These are phyloP conservation scores for Phytopythium mirpurense DNA, from an alignment of 352 stramenopile genomes.

Conservation along the genomic window DNA sequence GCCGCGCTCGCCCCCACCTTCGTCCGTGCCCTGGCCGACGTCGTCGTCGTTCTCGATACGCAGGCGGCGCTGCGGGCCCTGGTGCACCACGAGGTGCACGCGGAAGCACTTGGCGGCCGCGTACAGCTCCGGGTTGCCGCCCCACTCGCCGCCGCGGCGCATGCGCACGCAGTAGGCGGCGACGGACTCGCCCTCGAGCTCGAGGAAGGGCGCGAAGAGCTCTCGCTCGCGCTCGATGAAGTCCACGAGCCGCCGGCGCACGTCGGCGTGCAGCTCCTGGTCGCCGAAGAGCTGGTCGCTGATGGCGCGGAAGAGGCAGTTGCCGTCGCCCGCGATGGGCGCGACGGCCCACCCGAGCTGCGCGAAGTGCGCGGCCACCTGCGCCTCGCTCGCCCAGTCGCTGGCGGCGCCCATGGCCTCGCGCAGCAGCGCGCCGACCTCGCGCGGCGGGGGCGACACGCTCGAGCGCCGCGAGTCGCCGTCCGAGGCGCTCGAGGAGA, in stretches of 20 bases:
- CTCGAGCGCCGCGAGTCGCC: slow-evolving; percentile 9
- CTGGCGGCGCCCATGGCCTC: slow-evolving; percentile 19
- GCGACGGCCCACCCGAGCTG: slow-evolving; percentile 26
- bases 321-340: slow-evolving; percentile 31
- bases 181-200: slow-evolving; percentile 17
- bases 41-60: slow-evolving; percentile 33
- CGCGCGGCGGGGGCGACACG: slow-evolving; percentile 10
- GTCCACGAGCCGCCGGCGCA: slow-evolving; percentile 32
- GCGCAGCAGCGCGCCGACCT: slow-evolving; percentile 11
- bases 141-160: slow-evolving; percentile 43
- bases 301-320: slow-evolving; percentile 52
- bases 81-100: slow-evolving; percentile 57
- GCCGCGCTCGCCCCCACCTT: background rate
- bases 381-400: slow-evolving; percentile 30
- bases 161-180: slow-evolving; percentile 42
- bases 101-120: slow-evolving; percentile 51
- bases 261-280: slow-evolving; percentile 35
- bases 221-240: slow-evolving; percentile 33
- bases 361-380: slow-evolving; percentile 34
- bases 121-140: slow-evolving; percentile 58
- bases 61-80: slow-evolving; percentile 33
- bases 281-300: slow-evolving; percentile 52
- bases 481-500: slow-evolving; percentile 8
- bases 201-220: slow-evolving; percentile 44
- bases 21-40: slow-evolving; percentile 13